phyloP scores from a whole-genome alignment of 345 rosid species.

The Camelina neglecta region DNA sequence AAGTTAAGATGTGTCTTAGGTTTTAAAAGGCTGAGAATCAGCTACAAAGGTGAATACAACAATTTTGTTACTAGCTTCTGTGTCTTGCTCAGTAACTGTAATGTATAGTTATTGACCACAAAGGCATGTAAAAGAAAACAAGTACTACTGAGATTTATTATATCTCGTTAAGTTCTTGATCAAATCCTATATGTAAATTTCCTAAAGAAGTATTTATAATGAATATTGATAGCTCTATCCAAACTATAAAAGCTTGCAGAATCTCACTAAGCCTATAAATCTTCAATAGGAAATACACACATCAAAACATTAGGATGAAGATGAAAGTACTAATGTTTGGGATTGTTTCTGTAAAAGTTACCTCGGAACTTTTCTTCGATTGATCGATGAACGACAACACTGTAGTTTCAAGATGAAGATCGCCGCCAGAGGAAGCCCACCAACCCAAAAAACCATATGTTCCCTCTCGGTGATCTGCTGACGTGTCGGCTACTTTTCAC shows the following conservation, averaged over 20 bases:
- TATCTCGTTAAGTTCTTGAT: not conserved
- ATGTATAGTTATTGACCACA: slow-evolving; percentile 36
- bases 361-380: not conserved
- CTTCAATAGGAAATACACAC: not conserved
- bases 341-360: not conserved
- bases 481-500: slow-evolving; percentile 12
- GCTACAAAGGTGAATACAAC: slow-evolving; percentile 25
- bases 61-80: slow-evolving; percentile 34
- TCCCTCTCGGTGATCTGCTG: slow-evolving; percentile 22
- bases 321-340: not conserved
- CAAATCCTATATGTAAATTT: not conserved
- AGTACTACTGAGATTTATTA: slow-evolving; percentile 20
- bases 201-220: not conserved
- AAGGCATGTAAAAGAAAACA: slow-evolving; percentile 15
- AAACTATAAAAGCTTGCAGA: slow-evolving; percentile 11
- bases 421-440: slow-evolving; percentile 4
- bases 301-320: not conserved
- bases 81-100: slow-evolving; percentile 32
- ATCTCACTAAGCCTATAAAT: not conserved
- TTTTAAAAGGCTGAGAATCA: slow-evolving; percentile 20
- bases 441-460: not conserved
- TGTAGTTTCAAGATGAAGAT: not conserved
- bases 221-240: not conserved
- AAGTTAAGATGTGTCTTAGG: slow-evolving; percentile 38
- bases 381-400: not conserved